Conservation (phyloP, 768 basidiomycete species). For the Dentipellis sp. region DNA sequence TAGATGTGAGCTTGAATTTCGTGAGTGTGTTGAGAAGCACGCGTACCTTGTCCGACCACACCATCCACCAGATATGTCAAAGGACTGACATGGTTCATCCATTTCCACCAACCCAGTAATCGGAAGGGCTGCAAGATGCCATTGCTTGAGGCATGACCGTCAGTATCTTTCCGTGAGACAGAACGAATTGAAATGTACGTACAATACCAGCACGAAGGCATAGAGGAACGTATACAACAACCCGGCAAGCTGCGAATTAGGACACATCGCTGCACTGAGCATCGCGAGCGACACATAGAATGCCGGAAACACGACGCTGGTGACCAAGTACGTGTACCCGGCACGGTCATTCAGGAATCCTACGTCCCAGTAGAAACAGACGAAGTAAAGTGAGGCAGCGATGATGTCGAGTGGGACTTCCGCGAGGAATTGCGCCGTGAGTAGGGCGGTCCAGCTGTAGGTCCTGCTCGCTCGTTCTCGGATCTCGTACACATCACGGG, state of each 20-base stretch:
- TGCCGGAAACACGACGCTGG: constrained; percentile 29
- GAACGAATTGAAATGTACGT: constrained; percentile 5
- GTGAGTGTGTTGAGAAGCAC: too few relatives aligned
- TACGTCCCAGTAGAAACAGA: constrained; percentile 42
- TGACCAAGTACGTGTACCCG: constrained; percentile 31
- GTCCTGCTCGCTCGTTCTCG: constrained; percentile 33
- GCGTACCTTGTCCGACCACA: constrained; percentile 36
- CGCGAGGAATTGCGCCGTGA: constrained; percentile 26
- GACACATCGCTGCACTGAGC: background rate
- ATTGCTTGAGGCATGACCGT: constrained; percentile 20
- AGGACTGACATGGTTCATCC: constrained; percentile 29
- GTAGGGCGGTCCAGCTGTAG: constrained; percentile 31
- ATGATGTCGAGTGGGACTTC: constrained; percentile 37
- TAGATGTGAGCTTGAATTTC: too few relatives aligned
- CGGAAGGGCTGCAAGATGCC: constrained; percentile 39
- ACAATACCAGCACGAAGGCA: constrained; percentile 35
- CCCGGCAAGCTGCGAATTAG: background rate
- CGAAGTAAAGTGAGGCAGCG: constrained; percentile 30
- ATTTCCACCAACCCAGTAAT: constrained; percentile 34
- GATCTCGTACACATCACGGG: constrained; percentile 29
- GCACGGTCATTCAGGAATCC: constrained; percentile 28
- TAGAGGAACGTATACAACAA: constrained; percentile 22
- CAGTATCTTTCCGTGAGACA: background rate
- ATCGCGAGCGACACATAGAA: constrained; percentile 17
- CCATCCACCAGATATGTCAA: constrained; percentile 31